Evolutionary conservation across 495 filamentous ascomycete genomes (phyloP), one percentile per base, ranked within the genome.

Genomic region (Penicillium pulvis): DNA sequence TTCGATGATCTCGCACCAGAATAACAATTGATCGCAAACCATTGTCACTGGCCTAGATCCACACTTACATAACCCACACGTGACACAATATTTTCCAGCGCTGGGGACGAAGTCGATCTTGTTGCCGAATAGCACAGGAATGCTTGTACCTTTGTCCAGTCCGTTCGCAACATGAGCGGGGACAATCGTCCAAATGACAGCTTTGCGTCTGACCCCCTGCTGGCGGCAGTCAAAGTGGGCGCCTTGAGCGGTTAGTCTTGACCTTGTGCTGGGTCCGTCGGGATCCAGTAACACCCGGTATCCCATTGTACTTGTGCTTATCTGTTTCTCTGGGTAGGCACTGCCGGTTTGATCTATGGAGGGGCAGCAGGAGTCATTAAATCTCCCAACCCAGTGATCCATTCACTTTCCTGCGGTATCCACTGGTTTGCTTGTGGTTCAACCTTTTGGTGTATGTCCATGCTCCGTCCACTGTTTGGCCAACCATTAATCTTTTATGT

Each of bases 341-440:
- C 78, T 51, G 75, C 82, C 39, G 94, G 93, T n/a, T 63, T 92
- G 26, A 63, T 93, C 26, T 72, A 86, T 55, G 92, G 93, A 55
- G 87, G 87, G 51, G 79, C 83, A 43, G 71, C 77, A 33, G 91
- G 89, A 26, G 86, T 91, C 30, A 63, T 92, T 31, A 80, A 85
- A 64, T 88, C 86, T 24, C 82, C 76, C 17, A 85, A 88, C 41
- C 79, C 85, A 11, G 71, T 82, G 9, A 71, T 96, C 6, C 94
- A 92, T 74, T 85, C 91, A 6, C 46, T 87, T 36, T 82, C 85
- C 53, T 84, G 86, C 30, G 88, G 90, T 36, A 75, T 89, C 42
- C 92, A 96, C 74, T 96, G 89, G 82, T 90, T 88, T 74, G 75
- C 80, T 41, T 82, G 95, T 45, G 91, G 91, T 30, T 83, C 80